phyloP scores from a whole-genome alignment of 2,329 filamentous ascomycete species.

The Alternaria sp. region DNA sequence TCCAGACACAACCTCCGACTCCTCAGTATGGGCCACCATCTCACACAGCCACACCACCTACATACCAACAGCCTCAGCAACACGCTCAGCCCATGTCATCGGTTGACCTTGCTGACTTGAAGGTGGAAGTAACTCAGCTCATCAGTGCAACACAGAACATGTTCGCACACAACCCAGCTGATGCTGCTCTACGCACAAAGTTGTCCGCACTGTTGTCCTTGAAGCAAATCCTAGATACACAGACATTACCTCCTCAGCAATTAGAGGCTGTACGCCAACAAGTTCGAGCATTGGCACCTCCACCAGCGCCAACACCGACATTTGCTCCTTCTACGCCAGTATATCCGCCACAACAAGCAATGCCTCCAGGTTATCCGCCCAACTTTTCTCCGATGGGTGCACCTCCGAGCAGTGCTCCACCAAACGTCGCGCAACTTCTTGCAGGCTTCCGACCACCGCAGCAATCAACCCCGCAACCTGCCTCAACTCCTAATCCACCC shows the following conservation, averaged over 20 bases:
- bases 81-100: conserved; percentile 38
- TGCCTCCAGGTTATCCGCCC: conserved; percentile 27
- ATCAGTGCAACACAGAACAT: conserved; percentile 76
- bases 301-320: conserved; percentile 58
- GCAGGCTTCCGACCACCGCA: conserved; percentile 34
- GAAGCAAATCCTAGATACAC: conserved; percentile 78
- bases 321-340: conserved; percentile 44
- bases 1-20: conserved; percentile 31
- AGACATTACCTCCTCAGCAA: conserved; percentile 81
- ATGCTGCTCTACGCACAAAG: conserved; percentile 77
- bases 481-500: conserved; percentile 29
- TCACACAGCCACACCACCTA: conserved; percentile 34
- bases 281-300: conserved; percentile 76
- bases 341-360: conserved; percentile 37
- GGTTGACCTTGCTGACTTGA: conserved; percentile 68
- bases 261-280: conserved; percentile 85
- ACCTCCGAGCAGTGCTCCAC: conserved; percentile 30
- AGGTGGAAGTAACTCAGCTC: conserved; percentile 81
- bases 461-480: conserved; percentile 30
- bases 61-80: conserved; percentile 46
- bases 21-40: conserved; percentile 38
- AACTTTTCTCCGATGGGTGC: conserved; percentile 27
- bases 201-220: conserved; percentile 86
- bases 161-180: conserved; percentile 77
- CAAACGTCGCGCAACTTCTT: conserved; percentile 43